Evolutionary conservation across 768 basidiomycete genomes (phyloP), one percentile per base, ranked within the genome.

Genomic region (button mushroom (Agaricus bisporus)): DNA sequence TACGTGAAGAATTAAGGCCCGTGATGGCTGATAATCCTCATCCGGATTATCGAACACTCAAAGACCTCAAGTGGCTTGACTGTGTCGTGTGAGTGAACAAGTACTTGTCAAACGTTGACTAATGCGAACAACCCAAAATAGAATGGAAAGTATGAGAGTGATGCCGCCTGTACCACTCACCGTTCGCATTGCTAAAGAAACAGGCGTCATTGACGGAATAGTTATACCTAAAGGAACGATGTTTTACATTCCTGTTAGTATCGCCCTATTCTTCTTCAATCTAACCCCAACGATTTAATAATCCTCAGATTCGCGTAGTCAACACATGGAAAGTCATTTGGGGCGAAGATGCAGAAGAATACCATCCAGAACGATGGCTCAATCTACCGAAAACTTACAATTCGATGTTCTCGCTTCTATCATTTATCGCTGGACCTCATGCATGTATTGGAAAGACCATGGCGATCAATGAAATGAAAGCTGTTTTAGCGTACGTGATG

Each of bases 331-430:
- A 73, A 49, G 70, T 66, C 14, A 56, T 76, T 9, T 81, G 77
- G 78, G 78, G 78, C 12, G 69, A 71, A 44, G 76, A 81, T 53
- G 77, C 77, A 2, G 75, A 77, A 58, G 72, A 74, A 73, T 79
- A 78, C 62, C 69, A 64, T 28, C 79, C 78, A 1, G 64, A 63
- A 12, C 72, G 79, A 35, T 80, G 78, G 78, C 66, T 74, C 8
- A 61, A 70, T 52, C 68, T 73, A 1, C 72, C 73, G 1, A 54
- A 64, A 18, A 61, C 59, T 1, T 71, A 70, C 60, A 67, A 71
- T 56, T 51, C 72, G 0, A 60, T 64, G 1, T 70, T 70, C 46
- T 73, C 73, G 3, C 63, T 70, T 12, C 63, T 75, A n/a, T 70
- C 75, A 0, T 77, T 77, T 61, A 66, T 76, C 50, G 64, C 73